These are phyloP conservation scores for Zasmidium cellare DNA, from an alignment of 2,329 filamentous ascomycete genomes.

Conservation along the genomic window DNA sequence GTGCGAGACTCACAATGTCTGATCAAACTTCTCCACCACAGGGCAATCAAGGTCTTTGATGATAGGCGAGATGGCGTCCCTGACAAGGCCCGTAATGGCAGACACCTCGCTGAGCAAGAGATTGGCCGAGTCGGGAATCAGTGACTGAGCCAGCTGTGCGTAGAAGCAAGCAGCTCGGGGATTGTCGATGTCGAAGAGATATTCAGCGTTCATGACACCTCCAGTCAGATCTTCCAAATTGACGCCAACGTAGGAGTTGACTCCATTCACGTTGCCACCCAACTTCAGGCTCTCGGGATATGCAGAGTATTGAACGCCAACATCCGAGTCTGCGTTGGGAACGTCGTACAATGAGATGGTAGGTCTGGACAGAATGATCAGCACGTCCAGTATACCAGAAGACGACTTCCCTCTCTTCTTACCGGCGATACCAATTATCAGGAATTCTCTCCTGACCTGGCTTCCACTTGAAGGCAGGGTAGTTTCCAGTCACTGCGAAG, in stretches of 20 bases:
- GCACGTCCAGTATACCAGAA: no score
- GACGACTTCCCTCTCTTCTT: no score
- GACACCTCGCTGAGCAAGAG: constrained; percentile 8
- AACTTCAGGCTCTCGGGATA: constrained; percentile 32
- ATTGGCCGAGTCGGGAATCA: constrained; percentile 16
- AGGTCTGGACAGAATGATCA: not conserved
- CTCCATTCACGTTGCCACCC: constrained; percentile 37
- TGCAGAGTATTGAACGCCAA: constrained; percentile 12
- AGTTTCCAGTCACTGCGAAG: constrained; percentile 26
- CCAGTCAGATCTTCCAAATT: constrained; percentile 38
- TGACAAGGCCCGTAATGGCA: constrained; percentile 17
- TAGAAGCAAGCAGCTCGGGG: constrained; percentile 15
- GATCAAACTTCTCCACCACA: constrained; percentile 18
- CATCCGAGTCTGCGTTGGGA: constrained; percentile 8
- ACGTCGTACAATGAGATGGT: constrained; percentile 7
- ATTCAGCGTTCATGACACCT: constrained; percentile 41
- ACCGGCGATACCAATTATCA: constrained; percentile 22
- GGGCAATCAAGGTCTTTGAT: constrained; percentile 20
- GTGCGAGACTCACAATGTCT: constrained; percentile 1
- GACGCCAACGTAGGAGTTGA: constrained; percentile 37
- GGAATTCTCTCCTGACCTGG: constrained; percentile 29
- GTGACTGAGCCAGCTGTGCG: constrained; percentile 13
- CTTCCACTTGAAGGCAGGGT: constrained; percentile 24
- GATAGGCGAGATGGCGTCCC: constrained; percentile 15
- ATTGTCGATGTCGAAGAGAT: constrained; percentile 10